phyloP scores from a whole-genome alignment of 805 yeast genomes.

The baker's yeast (Saccharomyces cerevisiae) region DNA sequence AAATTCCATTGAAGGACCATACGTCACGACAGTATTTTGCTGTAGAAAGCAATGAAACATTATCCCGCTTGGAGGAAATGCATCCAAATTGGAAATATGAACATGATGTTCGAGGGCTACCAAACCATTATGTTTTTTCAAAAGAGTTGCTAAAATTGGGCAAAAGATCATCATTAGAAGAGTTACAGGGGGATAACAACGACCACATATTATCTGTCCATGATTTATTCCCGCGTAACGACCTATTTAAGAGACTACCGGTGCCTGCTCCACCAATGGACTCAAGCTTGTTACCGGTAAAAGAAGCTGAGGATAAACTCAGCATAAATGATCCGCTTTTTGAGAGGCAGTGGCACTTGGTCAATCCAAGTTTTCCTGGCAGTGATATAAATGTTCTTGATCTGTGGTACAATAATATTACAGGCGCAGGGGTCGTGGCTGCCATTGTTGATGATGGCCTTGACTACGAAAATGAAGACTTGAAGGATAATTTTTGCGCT shows the following conservation, averaged over 20 bases:
- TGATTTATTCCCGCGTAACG: constrained; percentile 38
- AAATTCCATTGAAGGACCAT: constrained; percentile 43
- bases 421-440: constrained; percentile 75
- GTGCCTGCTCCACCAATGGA: constrained; percentile 41
- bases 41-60: constrained; percentile 41
- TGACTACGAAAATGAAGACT: constrained; percentile 71
- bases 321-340: constrained; percentile 79
- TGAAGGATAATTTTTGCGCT: constrained; percentile 55
- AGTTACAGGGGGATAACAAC: constrained; percentile 10
- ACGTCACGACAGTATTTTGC: constrained; percentile 49
- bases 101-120: constrained; percentile 53
- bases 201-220: constrained; percentile 38
- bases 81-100: constrained; percentile 50
- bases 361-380: constrained; percentile 64
- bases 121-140: constrained; percentile 62
- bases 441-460: constrained; percentile 94
- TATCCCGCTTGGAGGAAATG: constrained; percentile 30
- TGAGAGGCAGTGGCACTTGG: constrained; percentile 82
- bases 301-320: constrained; percentile 43
- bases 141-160: constrained; percentile 21
- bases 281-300: constrained; percentile 42
- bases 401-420: constrained; percentile 72
- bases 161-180: constrained; percentile 1
- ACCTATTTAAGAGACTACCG: constrained; percentile 50
- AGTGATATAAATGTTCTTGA: constrained; percentile 81